phyloP scores from a whole-genome alignment of 768 basidiomycete genomes.

The Boletus eberwhitei region DNA sequence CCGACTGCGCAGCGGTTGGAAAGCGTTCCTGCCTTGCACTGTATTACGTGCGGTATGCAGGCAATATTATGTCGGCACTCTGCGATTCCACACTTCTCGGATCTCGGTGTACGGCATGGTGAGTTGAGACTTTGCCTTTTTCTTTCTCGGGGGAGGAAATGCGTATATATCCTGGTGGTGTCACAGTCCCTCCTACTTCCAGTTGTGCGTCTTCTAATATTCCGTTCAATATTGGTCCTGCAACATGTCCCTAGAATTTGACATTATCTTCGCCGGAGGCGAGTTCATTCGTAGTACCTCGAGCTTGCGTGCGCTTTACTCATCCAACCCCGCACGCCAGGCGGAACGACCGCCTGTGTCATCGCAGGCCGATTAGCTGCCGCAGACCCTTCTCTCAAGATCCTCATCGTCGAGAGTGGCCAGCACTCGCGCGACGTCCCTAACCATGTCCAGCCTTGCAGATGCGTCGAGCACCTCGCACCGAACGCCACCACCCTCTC shows the following conservation, averaged over 20 bases:
- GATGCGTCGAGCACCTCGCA: slow-evolving; percentile 42
- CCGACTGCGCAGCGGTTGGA: no score
- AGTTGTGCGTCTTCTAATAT: no score
- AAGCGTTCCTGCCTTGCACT: no score
- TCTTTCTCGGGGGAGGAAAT: no score
- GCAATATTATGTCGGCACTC: no score
- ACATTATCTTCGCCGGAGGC: slow-evolving; percentile 62
- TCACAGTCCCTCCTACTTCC: no score
- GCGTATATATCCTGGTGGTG: not conserved
- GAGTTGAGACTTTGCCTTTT: no score
- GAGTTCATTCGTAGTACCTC: not conserved
- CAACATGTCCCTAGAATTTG: slow-evolving; percentile 29
- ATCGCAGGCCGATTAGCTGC: slow-evolving; percentile 48
- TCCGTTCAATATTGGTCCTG: not conserved
- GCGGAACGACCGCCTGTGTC: slow-evolving; percentile 56
- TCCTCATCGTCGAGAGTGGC: slow-evolving; percentile 62
- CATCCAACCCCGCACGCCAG: slow-evolving; percentile 9
- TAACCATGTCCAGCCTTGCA: slow-evolving; percentile 52
- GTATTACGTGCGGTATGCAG: no score
- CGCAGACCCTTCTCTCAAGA: slow-evolving; percentile 51
- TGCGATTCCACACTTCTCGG: no score
- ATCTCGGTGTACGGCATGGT: no score
- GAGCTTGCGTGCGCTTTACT: not conserved
- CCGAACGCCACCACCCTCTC: slow-evolving; percentile 42
- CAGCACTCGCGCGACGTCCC: slow-evolving; percentile 45